A percentile compares a stretch with the other conserved stretches of the same genome.
Conservation (phyloP, 2,329 filamentous ascomycete genomes). For the Parascedosporium putredinis region DNA sequence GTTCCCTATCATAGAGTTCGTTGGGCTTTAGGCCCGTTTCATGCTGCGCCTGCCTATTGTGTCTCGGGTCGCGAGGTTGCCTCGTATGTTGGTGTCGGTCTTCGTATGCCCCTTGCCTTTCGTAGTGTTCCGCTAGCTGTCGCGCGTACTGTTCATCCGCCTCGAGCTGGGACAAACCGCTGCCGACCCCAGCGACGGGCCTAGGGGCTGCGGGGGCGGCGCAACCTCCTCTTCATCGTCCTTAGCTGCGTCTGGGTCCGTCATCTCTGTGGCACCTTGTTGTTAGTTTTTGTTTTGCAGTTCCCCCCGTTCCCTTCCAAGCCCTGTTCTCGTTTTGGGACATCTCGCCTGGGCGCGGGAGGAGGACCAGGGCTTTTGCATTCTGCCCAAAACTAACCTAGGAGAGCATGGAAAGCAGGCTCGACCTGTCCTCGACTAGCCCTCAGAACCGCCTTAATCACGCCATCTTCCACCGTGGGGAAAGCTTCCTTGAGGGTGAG, state of each 20-base stretch:
- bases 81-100: constrained; percentile 34
- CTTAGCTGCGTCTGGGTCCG: constrained; percentile 59
- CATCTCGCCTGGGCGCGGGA: no score
- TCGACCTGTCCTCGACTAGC: constrained; percentile 85
- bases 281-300: no score
- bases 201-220: constrained; percentile 72
- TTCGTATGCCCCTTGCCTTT: constrained; percentile 50
- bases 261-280: constrained; percentile 49
- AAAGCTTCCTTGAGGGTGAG: constrained; percentile 89
- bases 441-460: constrained; percentile 78
- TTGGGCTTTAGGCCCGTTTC: constrained; percentile 44
- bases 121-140: constrained; percentile 85
- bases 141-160: constrained; percentile 86
- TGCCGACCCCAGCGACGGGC: constrained; percentile 49
- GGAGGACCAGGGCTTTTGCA: no score
- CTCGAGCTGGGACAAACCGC: constrained; percentile 70
- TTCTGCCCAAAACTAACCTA: constrained; percentile 61
- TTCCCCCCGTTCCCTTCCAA: no score
- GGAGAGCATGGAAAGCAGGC: constrained; percentile 86
- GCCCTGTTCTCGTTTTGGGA: no score
- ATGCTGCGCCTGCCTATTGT: constrained; percentile 26
- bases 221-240: constrained; percentile 44
- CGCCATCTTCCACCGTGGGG: constrained; percentile 64
- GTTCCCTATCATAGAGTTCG: constrained; percentile 55
- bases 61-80: constrained; percentile 18